Conservation (phyloP, 2,329 filamentous ascomycete genomes). For the Cladophialophora yegresii region DNA sequence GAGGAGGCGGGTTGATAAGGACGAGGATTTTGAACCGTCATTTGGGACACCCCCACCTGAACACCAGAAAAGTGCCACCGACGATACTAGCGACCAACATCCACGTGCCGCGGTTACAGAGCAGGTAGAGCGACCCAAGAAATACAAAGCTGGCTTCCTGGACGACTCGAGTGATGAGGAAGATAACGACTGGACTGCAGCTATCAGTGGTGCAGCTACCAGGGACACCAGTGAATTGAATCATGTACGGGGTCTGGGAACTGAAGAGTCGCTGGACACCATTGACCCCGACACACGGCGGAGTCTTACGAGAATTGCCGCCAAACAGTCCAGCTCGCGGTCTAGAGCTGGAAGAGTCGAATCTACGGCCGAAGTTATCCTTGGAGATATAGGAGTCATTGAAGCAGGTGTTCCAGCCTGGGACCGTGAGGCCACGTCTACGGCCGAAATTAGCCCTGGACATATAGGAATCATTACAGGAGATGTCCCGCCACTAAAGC, state of each 20-base stretch:
- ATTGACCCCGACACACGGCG: conserved; percentile 21
- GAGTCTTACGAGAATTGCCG: conserved; percentile 10
- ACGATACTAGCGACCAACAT: not conserved
- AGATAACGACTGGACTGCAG: conserved; percentile 24
- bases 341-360: not conserved
- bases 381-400: conserved; percentile 34
- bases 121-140: conserved; percentile 23
- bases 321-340: conserved; percentile 35
- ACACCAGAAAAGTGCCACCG: not conserved
- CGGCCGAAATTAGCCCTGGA: no score
- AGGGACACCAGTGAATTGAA: conserved; percentile 1
- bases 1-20: conserved; percentile 44
- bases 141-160: conserved; percentile 35
- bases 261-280: conserved; percentile 6
- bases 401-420: conserved; percentile 41
- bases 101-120: not conserved
- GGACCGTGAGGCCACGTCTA: conserved; percentile 57
- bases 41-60: conserved; percentile 32
- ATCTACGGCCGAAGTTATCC: conserved; percentile 18
- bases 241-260: conserved; percentile 9
- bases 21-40: conserved; percentile 20
- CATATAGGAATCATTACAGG: conserved; percentile 31
- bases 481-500: conserved; percentile 49
- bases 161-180: conserved; percentile 54
- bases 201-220: conserved; percentile 10